Conservation (phyloP, 768 basidiomycete species). For the Suillus fuscotomentosus region DNA sequence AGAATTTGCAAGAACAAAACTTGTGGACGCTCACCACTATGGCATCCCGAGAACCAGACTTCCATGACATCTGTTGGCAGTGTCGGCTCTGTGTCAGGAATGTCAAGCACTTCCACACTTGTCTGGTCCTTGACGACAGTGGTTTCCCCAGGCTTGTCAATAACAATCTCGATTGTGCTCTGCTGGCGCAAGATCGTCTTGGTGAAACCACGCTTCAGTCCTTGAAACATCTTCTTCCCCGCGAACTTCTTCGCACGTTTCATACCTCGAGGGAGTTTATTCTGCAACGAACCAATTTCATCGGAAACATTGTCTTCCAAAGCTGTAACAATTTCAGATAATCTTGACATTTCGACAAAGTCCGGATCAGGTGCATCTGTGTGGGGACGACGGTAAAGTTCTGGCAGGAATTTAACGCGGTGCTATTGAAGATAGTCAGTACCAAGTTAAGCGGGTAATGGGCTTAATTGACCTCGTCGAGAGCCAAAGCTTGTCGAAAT, state of each 20-base stretch:
- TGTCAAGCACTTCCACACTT: background rate
- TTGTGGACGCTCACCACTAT: conserved; percentile 49
- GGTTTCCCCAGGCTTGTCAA: background rate
- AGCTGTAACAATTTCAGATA: background rate
- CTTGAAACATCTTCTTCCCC: background rate
- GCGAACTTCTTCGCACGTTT: conserved; percentile 1
- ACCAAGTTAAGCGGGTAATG: background rate
- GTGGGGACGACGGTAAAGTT: conserved; percentile 49
- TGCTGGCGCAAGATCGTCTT: background rate
- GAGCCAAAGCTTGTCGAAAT: conserved; percentile 75
- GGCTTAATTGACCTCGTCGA: conserved; percentile 59
- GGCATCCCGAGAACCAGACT: conserved; percentile 80
- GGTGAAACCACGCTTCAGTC: background rate
- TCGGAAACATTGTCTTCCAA: background rate
- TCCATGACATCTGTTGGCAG: conserved; percentile 57
- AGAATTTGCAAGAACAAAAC: background rate
- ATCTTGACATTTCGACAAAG: conserved; percentile 14
- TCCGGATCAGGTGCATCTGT: conserved; percentile 28
- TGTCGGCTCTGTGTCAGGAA: background rate
- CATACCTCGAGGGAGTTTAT: background rate
- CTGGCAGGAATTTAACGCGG: conserved; percentile 65
- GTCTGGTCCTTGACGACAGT: background rate
- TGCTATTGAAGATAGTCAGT: conserved; percentile 39
- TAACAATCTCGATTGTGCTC: background rate
- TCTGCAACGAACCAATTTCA: background rate